Evolutionary conservation across 164 flowering plant genomes (phyloP).

Genomic region (Stephania cephalantha): DNA sequence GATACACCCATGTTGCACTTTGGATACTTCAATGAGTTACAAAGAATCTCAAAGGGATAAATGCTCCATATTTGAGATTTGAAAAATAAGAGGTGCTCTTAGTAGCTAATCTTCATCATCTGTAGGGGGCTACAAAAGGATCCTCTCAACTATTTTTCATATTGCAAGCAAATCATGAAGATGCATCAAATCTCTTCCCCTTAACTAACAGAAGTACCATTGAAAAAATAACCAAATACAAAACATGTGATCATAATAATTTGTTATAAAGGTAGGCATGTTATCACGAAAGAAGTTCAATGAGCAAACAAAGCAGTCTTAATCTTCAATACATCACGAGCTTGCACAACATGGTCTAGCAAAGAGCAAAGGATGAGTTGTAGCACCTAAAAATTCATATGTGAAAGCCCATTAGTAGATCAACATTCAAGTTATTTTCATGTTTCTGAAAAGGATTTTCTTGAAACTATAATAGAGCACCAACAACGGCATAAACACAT

Average conservation of each 20-base stretch:
- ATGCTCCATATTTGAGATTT: slow-evolving; percentile 5
- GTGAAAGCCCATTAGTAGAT: not conserved
- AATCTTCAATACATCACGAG: slow-evolving; percentile 44
- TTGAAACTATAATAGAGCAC: not conserved
- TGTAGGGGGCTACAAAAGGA: slow-evolving; percentile 63
- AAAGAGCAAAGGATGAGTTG: slow-evolving; percentile 42
- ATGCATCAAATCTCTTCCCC: too few relatives aligned
- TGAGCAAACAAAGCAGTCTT: slow-evolving; percentile 67
- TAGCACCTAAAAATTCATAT: slow-evolving; percentile 43
- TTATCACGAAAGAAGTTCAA: slow-evolving; percentile 17
- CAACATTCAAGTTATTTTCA: not conserved
- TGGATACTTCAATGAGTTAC: slow-evolving; percentile 45
- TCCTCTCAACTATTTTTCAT: slow-evolving; percentile 33
- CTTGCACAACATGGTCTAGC: slow-evolving; percentile 37
- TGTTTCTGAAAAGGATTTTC: not conserved
- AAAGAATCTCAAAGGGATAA: not conserved
- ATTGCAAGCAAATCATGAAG: slow-evolving; percentile 19
- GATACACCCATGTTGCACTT: slow-evolving; percentile 86
- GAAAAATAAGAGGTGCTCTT: not conserved
- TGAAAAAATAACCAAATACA: too few relatives aligned
- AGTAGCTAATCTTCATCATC: slow-evolving; percentile 48
- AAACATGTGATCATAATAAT: too few relatives aligned
- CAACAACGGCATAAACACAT: not conserved
- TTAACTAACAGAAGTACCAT: too few relatives aligned
- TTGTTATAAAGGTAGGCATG: too few relatives aligned